phyloP scores from a whole-genome alignment of 495 filamentous ascomycete species.

The Neohortaea acidophila region DNA sequence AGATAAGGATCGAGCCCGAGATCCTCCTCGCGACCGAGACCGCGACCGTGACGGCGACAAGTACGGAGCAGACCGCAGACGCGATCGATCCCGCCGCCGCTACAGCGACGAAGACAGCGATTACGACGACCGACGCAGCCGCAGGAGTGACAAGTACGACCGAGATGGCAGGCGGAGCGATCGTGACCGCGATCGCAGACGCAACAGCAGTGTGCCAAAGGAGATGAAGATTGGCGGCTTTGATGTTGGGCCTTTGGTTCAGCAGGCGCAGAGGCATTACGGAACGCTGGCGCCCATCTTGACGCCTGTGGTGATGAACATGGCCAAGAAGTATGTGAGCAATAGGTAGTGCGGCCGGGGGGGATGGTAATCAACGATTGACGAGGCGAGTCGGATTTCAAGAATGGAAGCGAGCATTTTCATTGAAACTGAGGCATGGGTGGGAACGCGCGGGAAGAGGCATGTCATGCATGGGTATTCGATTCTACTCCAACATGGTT shows the following conservation, averaged over 20 bases:
- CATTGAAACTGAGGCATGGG: too few relatives aligned
- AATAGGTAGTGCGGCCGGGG: too few relatives aligned
- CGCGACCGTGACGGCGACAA: slow-evolving; percentile 5
- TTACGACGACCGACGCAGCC: slow-evolving; percentile 10
- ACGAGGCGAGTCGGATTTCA: too few relatives aligned
- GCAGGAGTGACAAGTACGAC: slow-evolving; percentile 3
- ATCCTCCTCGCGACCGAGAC: slow-evolving; percentile 1
- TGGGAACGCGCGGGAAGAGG: too few relatives aligned
- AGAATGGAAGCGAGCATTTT: too few relatives aligned
- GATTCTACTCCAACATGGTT: too few relatives aligned
- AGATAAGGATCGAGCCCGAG: background rate
- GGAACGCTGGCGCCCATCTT: slow-evolving; percentile 13
- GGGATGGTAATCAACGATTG: too few relatives aligned
- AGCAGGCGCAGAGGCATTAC: slow-evolving; percentile 16
- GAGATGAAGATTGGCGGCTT: slow-evolving; percentile 16
- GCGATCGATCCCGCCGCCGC: slow-evolving; percentile 4
- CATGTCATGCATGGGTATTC: too few relatives aligned
- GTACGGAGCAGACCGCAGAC: slow-evolving; percentile 7
- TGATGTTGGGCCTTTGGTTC: slow-evolving; percentile 13
- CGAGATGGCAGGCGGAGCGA: background rate
- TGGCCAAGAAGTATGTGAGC: slow-evolving; percentile 12
- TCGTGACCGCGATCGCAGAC: background rate
- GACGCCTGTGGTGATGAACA: slow-evolving; percentile 13
- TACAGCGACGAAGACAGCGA: slow-evolving; percentile 13
- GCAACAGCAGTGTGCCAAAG: slow-evolving; percentile 5